Percentiles rank a stretch among this genome's conserved stretches.
phyloP scores from a whole-genome alignment of 805 yeast species.

The Blastobotrys mokoenaii region DNA sequence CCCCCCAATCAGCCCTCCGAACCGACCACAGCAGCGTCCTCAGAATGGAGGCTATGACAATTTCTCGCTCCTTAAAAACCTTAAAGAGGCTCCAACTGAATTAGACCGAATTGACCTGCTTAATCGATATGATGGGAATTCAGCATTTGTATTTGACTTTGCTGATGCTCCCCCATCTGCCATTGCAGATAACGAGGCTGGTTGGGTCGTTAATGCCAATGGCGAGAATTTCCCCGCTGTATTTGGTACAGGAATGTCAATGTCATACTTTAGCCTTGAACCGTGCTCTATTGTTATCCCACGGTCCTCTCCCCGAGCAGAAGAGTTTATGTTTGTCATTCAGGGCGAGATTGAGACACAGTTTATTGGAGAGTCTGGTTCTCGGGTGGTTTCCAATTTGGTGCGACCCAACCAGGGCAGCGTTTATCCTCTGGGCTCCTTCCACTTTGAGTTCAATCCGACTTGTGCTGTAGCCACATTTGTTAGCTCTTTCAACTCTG shows the following conservation, averaged over 20 bases:
- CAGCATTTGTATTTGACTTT: slow-evolving; percentile 15
- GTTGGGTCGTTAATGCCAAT: slow-evolving; percentile 9
- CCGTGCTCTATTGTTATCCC: slow-evolving; percentile 18
- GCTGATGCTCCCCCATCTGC: slow-evolving; percentile 12
- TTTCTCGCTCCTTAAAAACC: neutral
- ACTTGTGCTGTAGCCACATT: slow-evolving; percentile 14
- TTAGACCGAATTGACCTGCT: slow-evolving; percentile 5
- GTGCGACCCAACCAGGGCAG: slow-evolving; percentile 12
- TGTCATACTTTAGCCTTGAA: slow-evolving; percentile 10
- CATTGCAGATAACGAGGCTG: slow-evolving; percentile 4
- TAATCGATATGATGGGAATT: slow-evolving; percentile 7
- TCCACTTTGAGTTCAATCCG: slow-evolving; percentile 17
- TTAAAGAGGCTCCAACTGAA: neutral
- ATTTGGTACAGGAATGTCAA: slow-evolving; percentile 11
- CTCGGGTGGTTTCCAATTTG: slow-evolving; percentile 10
- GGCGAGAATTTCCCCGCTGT: slow-evolving; percentile 15
- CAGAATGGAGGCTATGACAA: neutral
- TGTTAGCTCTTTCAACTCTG: slow-evolving; percentile 13
- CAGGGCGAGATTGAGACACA: slow-evolving; percentile 14
- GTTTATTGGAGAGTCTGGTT: slow-evolving; percentile 10
- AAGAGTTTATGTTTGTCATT: slow-evolving; percentile 13
- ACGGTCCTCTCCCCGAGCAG: slow-evolving; percentile 12
- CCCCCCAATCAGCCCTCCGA: no score
- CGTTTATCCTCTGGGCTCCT: slow-evolving; percentile 16
- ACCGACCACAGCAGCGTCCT: neutral